Percentiles rank a stretch among this genome's conserved stretches.
phyloP scores from a whole-genome alignment of 208 protist genomes.

The Trypanosomatidae sp. region DNA sequence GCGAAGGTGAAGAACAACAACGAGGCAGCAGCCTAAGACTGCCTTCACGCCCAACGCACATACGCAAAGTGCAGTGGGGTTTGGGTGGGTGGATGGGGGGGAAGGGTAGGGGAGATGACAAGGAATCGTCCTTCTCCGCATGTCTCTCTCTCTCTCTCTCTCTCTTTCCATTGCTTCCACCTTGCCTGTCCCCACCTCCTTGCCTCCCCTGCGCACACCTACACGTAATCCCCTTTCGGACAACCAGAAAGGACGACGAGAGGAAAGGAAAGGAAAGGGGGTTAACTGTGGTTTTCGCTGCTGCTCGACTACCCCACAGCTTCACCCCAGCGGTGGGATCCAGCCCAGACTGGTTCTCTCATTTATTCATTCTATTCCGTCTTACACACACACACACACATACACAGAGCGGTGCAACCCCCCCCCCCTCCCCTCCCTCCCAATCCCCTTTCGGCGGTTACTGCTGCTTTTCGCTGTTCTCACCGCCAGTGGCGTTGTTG shows the following conservation, averaged over 20 bases:
- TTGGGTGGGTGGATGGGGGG: neutral
- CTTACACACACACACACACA: neutral
- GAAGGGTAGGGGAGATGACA: neutral
- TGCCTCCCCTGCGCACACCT: neutral
- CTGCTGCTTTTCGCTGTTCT: slow-evolving; percentile 25
- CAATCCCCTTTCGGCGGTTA: slow-evolving; percentile 22
- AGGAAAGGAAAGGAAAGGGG: neutral
- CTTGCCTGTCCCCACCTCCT: neutral
- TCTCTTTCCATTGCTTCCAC: neutral
- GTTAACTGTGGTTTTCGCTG: neutral
- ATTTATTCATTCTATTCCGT: neutral
- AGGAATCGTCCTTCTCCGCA: neutral
- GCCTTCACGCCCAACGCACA: neutral
- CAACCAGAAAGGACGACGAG: neutral
- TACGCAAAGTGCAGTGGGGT: neutral
- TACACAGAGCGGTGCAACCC: neutral
- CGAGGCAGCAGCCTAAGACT: too few relatives aligned
- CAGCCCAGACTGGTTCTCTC: neutral
- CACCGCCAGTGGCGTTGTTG: slow-evolving; percentile 9
- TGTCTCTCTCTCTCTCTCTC: neutral
- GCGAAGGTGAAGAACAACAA: neutral
- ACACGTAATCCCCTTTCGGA: neutral
- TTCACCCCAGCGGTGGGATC: neutral
- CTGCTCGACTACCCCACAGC: neutral
- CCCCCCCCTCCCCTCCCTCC: slow-evolving; percentile 16